A percentile compares a stretch with the other conserved stretches of the same genome.
These are phyloP conservation scores for Leccinum fallax DNA, from an alignment of 1,284 basidiomycete species.

Conservation along the genomic window DNA sequence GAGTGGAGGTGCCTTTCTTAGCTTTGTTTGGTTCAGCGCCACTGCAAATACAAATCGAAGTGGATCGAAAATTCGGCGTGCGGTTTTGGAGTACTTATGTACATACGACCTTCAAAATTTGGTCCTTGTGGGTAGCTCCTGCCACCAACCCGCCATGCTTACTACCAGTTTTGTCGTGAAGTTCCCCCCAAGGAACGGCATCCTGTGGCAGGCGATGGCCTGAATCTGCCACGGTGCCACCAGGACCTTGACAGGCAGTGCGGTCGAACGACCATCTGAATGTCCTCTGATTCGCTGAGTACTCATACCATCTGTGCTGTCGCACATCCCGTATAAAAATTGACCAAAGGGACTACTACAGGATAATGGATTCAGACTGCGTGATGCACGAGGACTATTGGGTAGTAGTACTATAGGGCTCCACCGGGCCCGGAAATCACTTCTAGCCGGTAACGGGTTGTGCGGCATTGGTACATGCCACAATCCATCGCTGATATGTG, in stretches of 20 bases:
- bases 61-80: too few species aligned
- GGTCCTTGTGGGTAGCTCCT: not conserved
- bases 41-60: too few species aligned
- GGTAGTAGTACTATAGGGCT: too few species aligned
- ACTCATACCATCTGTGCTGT: not conserved
- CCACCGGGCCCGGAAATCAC: not conserved
- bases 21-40: too few species aligned
- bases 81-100: too few species aligned
- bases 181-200: not conserved
- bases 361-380: too few species aligned
- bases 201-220: constrained; percentile 2
- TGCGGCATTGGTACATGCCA: too few species aligned
- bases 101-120: not conserved
- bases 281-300: not conserved
- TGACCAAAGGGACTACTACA: too few species aligned
- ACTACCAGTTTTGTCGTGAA: not conserved
- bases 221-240: not conserved
- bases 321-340: not conserved
- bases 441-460: not conserved
- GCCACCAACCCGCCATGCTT: not conserved
- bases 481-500: too few species aligned
- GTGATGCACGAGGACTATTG: not conserved
- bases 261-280: not conserved
- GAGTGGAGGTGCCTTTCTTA: too few species aligned
- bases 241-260: not conserved